Base-by-base conservation (phyloP, 371 early-diverging fungal species). In the Conidiobolus incongruus region DNA sequence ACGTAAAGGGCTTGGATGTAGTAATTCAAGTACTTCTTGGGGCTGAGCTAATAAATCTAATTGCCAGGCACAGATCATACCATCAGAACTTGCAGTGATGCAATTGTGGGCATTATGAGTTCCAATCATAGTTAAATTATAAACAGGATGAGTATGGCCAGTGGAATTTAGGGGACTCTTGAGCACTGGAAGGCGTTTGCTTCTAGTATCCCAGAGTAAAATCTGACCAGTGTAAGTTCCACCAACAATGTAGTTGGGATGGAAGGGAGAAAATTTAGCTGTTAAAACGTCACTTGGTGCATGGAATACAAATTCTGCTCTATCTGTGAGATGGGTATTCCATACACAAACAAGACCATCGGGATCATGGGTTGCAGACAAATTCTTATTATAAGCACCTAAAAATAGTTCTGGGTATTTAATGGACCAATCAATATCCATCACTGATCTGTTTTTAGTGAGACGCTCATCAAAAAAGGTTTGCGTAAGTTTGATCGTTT, bases 191-290 rank as follows among this genome's bases (percentile, higher is more conserved):
- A 70, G 55, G 5, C 78, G 65, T 53, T 88, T 87, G 16, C 91
- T 70, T 22, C 97, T 74, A 15, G 75, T 92, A 60, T 96, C 97
- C 95, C 95, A 96, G 15, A 93, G 58, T 7, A 89, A 67, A 49
- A 96, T 81, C 58, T 96, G 95, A 10, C 97, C 97, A 26, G 92
- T 86, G 52, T 87, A 93, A 1, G 94, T 88, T 19, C 93, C 90
- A 49, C 93, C 94, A 32, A 96, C 71, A 34, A 96, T 62, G 39
- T 82, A 58, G 49, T 82, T 80, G 17, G 86, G 88, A 52, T 90
- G 85, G 54, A 88, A 91, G 22, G 77, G 76, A 23, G 88, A 83
- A 51, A 93, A 93, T 42, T 61, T 65, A 23, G 88, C 84, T 10
- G 81, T 71, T 40, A 84, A 73, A 4, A 96, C 84, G 48, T 93